A percentile compares a stretch with the other conserved stretches of the same genome.
Evolutionary conservation across 192 early-diverging fungal species (phyloP).

Genomic region (Dispira simplex): DNA sequence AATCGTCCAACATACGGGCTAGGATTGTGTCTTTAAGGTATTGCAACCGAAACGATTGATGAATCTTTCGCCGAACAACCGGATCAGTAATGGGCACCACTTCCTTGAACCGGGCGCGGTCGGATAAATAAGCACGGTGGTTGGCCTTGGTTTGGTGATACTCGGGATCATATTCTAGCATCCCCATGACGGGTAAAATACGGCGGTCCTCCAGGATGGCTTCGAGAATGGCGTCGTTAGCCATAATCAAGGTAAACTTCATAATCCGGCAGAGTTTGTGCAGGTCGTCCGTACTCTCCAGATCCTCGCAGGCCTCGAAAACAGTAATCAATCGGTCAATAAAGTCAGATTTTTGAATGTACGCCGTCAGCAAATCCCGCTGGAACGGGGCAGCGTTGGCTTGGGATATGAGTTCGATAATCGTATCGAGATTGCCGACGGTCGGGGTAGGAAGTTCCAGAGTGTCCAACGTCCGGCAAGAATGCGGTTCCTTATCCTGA

Average conservation of each 20-base stretch:
- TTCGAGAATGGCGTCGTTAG: constrained; percentile 60
- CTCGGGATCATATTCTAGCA: constrained; percentile 82
- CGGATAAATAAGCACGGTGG: constrained; percentile 54
- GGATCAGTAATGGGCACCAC: constrained; percentile 66
- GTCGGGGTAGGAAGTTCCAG: constrained; percentile 46
- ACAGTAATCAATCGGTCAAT: constrained; percentile 53
- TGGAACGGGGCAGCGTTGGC: constrained; percentile 34
- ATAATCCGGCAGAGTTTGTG: constrained; percentile 60
- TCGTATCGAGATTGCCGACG: constrained; percentile 48
- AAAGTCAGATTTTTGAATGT: constrained; percentile 47
- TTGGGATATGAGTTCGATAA: constrained; percentile 46
- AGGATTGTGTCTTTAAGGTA: constrained; percentile 81
- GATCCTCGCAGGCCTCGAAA: constrained; percentile 66
- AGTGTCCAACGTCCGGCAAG: not conserved
- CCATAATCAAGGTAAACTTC: constrained; percentile 59
- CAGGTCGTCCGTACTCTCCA: constrained; percentile 57
- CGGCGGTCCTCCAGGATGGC: constrained; percentile 59
- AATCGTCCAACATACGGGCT: constrained; percentile 60
- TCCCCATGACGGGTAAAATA: constrained; percentile 54
- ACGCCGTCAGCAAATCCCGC: constrained; percentile 43
- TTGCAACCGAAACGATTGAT: constrained; percentile 71
- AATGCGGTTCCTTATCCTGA: constrained; percentile 1
- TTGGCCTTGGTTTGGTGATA: constrained; percentile 49
- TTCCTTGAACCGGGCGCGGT: constrained; percentile 43
- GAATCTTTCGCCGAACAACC: constrained; percentile 60